Evolutionary conservation across 495 filamentous ascomycete genomes (phyloP).

Genomic region (Clavariopsis aquatica): DNA sequence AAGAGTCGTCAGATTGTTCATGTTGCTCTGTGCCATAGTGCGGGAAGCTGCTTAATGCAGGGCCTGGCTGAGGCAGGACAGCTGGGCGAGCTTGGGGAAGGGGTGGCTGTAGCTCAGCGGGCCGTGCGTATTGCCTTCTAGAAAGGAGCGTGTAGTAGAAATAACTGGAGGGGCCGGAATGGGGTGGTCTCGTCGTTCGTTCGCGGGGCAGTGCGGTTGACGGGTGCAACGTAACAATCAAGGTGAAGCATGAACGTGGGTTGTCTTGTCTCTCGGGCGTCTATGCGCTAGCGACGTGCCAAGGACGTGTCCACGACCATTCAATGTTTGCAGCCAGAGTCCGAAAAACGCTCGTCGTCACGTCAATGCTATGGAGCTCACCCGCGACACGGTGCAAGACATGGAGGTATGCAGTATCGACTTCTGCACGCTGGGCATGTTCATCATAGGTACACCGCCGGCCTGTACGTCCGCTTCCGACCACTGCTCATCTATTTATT

Average conservation of each 20-base stretch:
- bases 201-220: not conserved
- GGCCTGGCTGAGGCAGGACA: not conserved
- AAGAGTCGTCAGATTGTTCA: constrained; percentile 95
- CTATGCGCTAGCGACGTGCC: constrained; percentile 21
- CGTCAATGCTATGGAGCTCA: not conserved
- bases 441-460: constrained; percentile 75
- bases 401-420: constrained; percentile 28
- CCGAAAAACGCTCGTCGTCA: constrained; percentile 11
- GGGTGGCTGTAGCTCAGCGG: constrained; percentile 28
- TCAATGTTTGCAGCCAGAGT: not conserved
- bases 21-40: constrained; percentile 63
- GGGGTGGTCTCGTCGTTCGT: not conserved
- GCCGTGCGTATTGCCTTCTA: constrained; percentile 14
- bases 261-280: constrained; percentile 17
- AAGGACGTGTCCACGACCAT: constrained; percentile 8
- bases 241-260: constrained; percentile 6
- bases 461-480: constrained; percentile 5
- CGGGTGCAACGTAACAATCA: constrained; percentile 25
- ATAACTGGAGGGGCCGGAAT: constrained; percentile 7
- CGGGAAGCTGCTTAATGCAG: constrained; percentile 23
- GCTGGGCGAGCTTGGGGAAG: constrained; percentile 25
- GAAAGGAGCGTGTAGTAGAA: constrained; percentile 11
- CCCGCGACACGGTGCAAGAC: constrained; percentile 42
- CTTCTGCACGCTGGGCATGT: constrained; percentile 91
- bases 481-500: constrained; percentile 22